phyloP scores from a whole-genome alignment of 176 grass and related monocot genomes.

The Miscanthus lutarioriparius region DNA sequence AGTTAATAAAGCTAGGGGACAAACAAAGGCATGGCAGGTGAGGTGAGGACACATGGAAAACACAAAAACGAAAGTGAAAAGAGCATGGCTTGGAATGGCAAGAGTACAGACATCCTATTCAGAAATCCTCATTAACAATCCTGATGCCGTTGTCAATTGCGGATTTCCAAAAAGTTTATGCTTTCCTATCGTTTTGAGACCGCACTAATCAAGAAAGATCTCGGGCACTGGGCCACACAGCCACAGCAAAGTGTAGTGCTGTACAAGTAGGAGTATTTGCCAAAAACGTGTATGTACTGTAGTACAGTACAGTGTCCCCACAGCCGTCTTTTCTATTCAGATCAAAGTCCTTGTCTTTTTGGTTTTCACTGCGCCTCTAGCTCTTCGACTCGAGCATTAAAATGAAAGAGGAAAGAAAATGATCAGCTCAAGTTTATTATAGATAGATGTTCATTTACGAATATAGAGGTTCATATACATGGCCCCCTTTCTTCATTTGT shows the following conservation, averaged over 20 bases:
- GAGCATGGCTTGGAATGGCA: constrained; percentile 11
- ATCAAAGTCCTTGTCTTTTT: neutral
- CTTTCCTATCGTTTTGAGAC: constrained; percentile 35
- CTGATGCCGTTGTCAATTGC: constrained; percentile 33
- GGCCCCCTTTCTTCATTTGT: neutral
- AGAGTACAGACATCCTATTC: constrained; percentile 35
- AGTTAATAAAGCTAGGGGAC: constrained; percentile 48
- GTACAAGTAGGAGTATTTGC: neutral
- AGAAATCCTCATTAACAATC: constrained; percentile 32
- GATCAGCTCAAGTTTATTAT: neutral
- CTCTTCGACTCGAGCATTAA: neutral
- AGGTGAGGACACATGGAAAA: constrained; percentile 36
- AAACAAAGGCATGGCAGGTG: constrained; percentile 39
- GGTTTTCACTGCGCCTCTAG: neutral
- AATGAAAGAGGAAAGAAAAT: neutral
- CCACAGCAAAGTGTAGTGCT: neutral
- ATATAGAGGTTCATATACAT: neutral
- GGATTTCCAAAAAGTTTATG: constrained; percentile 38
- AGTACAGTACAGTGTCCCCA: neutral
- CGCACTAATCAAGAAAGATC: constrained; percentile 33
- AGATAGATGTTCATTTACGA: neutral
- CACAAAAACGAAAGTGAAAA: constrained; percentile 35
- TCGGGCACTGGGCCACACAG: neutral
- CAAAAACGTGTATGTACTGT: neutral
- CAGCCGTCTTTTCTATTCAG: neutral